Evolutionary conservation across 768 basidiomycete genomes (phyloP), one percentile per base, ranked within the genome.

Genomic region (Boletus coccyginus): DNA sequence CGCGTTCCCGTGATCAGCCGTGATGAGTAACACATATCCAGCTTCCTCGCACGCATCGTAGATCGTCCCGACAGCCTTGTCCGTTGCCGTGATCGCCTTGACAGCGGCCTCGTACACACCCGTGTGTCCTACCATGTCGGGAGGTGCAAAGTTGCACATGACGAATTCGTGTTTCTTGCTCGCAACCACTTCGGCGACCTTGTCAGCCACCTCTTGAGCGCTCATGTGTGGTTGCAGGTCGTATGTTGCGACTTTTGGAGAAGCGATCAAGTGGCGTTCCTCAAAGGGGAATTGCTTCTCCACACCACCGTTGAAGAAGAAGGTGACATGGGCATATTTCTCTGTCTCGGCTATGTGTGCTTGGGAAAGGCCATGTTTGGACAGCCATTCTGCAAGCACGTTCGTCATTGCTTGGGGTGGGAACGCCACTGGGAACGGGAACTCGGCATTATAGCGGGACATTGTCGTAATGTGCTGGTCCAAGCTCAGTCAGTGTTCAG

Each of bases 111-210:
- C 92, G 73, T 84, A 96, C 29, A 88, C 75, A 56, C 94, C 95
- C 0, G 94, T 97, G 74, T 96, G 95, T 36, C 95, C 94, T 51
- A 96, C 94, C 94, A 97, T 96, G 67, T 98, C 94, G 5, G 94
- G 94, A 36, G 94, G 94, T 5, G 94, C 94, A 72, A 96, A 97
- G 75, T 96, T 97, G 78, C 93, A 96, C 94, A 97, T 97, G 56
- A 97, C 83, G 66, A 97, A 97, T 43, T 95, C 90, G 66, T 91
- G 81, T 45, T 85, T 78, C 53, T 78, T 74, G 62, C 77, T 76
- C 66, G 80, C 81, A 60, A 98, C 81, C 9, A 94, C 80, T 71
- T 92, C 87, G 2, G 91, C 90, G n/a, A 97, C 94, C 71, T 92
- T 92, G 65, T 94, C 90, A 0, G 93, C 94, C 17, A 98, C 94